Evolutionary conservation across 345 rosid genomes (phyloP).

Genomic region (Eucalyptus pauciflora): DNA sequence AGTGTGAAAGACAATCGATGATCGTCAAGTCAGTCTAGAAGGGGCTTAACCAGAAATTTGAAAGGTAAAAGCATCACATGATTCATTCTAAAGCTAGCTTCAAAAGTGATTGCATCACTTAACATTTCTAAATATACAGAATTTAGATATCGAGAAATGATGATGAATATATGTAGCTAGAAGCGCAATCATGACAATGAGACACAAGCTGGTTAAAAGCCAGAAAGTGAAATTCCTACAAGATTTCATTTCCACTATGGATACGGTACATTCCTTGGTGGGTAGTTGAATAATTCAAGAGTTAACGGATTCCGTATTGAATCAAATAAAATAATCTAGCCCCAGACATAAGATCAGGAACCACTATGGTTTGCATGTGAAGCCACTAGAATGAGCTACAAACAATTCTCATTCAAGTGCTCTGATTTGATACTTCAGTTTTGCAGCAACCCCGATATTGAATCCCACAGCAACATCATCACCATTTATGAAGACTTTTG

Average conservation of each 20-base stretch:
- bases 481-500: too few species aligned
- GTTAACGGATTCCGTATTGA: accelerated
- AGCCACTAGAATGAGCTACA: neutral
- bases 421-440: constrained; percentile 68
- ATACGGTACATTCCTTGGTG: accelerated
- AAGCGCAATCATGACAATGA: neutral
- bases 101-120: neutral
- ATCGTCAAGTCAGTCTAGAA: accelerated
- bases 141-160: accelerated
- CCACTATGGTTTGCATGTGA: accelerated
- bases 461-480: accelerated
- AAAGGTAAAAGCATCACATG: neutral
- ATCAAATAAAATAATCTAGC: too few species aligned
- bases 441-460: accelerated
- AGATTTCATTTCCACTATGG: too few species aligned
- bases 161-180: neutral
- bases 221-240: too few species aligned
- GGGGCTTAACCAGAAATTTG: neutral
- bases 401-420: neutral
- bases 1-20: neutral
- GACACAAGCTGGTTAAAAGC: too few species aligned
- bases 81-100: neutral
- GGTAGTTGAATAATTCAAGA: too few species aligned
- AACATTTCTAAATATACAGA: too few species aligned
- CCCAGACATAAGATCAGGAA: neutral